Base-by-base conservation (phyloP, 257 asterid genomes). In the Nicotiana noctiflora region DNA sequence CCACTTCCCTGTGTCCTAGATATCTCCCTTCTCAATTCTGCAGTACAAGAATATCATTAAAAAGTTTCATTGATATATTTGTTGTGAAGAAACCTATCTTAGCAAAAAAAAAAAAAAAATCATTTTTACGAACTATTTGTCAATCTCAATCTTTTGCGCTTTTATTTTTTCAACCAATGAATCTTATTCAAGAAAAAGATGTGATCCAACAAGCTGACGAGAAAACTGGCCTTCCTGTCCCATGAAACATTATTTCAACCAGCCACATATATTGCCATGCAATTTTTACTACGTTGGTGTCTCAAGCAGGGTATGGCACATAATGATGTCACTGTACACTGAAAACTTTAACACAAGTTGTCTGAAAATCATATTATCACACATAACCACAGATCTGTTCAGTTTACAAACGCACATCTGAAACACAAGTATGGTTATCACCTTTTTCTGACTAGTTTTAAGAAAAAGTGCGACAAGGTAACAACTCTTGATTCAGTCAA, bases 21-120 rank as follows among this genome's bases (percentile, higher is more conserved):
- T 79, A 95, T 83, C 84, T 88, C 90, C 88, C 96, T 90, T 87
- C 89, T 89, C 86, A 88, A 79, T 76, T 88, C 98, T 95, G 84
- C 88, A 89, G 61, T 77, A 66, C 81, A 77, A 82, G 77, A 84
- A 37, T 21, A 21, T 46, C 23, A 57, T 21, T 46, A 72, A 40
- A 72, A 19, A 40, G 77, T 31, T 46, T 13, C 7, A 21, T 31
- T 11, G 19, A 72, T 46, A n/a, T 46, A 56, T 44, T 72, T 46
- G 37, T 21, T 44, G 60, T 21, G 40, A 46, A 72, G 37, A 37
- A 70, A 46, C 59, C 46, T 44, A 44, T 46, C 59, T 44, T 44
- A 5, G 8, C 56, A 19, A 40, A 44, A 64, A 7, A 13, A 21
- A 44, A 21, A 10, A 34, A 37, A 40, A 63, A 7, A 6, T 40